Evolutionary conservation across 495 filamentous ascomycete genomes (phyloP).

Genomic region (Pyrenopolyporus hunteri): DNA sequence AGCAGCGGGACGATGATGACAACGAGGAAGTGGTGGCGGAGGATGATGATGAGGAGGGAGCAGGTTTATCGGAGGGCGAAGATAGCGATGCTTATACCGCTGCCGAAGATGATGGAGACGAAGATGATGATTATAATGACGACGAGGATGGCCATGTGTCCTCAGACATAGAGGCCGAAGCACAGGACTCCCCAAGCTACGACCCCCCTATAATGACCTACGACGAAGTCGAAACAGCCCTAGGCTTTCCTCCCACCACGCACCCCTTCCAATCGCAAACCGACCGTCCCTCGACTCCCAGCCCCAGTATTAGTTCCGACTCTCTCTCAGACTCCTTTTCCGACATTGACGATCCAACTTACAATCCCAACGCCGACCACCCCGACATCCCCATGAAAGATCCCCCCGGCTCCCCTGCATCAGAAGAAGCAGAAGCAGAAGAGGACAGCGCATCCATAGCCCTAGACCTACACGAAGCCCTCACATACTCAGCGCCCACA

Average conservation of each 20-base stretch:
- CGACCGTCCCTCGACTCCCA: too few species aligned
- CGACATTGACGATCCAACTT: too few species aligned
- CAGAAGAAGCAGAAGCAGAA: neutral
- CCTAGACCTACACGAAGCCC: constrained; percentile 39
- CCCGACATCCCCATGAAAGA: constrained; percentile 1
- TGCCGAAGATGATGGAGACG: constrained; percentile 37
- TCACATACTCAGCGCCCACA: constrained; percentile 34
- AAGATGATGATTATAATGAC: constrained; percentile 13
- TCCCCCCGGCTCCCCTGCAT: neutral
- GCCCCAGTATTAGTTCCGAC: too few species aligned
- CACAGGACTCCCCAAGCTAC: constrained; percentile 34
- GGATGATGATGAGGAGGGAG: constrained; percentile 26
- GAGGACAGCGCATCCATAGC: neutral
- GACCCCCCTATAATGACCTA: constrained; percentile 49
- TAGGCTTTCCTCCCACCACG: constrained; percentile 39
- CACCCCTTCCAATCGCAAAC: neutral
- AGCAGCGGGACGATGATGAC: constrained; percentile 18
- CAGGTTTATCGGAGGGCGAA: neutral
- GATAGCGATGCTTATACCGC: constrained; percentile 14
- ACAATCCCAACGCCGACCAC: too few species aligned
- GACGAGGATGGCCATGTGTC: constrained; percentile 4
- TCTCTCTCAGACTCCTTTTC: neutral
- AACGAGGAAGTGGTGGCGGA: constrained; percentile 4
- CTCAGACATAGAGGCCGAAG: constrained; percentile 35
- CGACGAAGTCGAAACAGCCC: constrained; percentile 60